Percentiles rank a stretch among this genome's conserved stretches.
Conservation (phyloP, 2,329 filamentous ascomycete species). For the Fusarium caatingaense region DNA sequence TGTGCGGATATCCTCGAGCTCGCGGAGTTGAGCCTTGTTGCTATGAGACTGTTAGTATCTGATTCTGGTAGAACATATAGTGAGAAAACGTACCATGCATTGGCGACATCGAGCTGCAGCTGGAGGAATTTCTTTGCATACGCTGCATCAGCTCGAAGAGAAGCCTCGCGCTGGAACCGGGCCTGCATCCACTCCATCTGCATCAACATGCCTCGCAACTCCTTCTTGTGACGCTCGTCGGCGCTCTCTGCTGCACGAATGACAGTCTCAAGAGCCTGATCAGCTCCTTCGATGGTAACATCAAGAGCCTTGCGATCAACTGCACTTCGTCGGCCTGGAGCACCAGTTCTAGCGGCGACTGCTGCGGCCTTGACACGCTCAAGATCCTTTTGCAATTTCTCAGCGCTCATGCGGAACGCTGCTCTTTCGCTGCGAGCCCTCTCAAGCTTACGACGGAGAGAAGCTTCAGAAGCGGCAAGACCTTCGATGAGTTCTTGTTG, state of each 20-base stretch:
- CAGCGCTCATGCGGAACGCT: slow-evolving; percentile 63
- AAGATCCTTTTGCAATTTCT: slow-evolving; percentile 66
- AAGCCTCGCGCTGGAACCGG: slow-evolving; percentile 81
- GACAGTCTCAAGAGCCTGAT: slow-evolving; percentile 68
- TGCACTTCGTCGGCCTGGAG: slow-evolving; percentile 16
- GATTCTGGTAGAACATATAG: not conserved
- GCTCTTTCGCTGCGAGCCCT: slow-evolving; percentile 74
- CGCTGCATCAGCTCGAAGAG: slow-evolving; percentile 81
- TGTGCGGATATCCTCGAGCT: slow-evolving; percentile 81
- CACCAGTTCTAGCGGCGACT: slow-evolving; percentile 45
- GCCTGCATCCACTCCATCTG: slow-evolving; percentile 94
- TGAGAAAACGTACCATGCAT: slow-evolving; percentile 80
- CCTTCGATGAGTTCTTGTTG: slow-evolving; percentile 73
- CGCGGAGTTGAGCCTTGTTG: slow-evolving; percentile 89
- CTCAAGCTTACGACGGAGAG: slow-evolving; percentile 75
- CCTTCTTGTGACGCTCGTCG: slow-evolving; percentile 76
- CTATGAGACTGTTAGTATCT: slow-evolving; percentile 59
- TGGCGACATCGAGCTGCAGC: slow-evolving; percentile 83
- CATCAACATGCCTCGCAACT: slow-evolving; percentile 84
- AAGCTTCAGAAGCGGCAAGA: slow-evolving; percentile 66
- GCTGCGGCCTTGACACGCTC: slow-evolving; percentile 58
- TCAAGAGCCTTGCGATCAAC: slow-evolving; percentile 44
- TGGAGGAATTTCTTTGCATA: slow-evolving; percentile 89
- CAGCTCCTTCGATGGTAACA: slow-evolving; percentile 54
- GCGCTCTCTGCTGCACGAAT: slow-evolving; percentile 69